phyloP scores from a whole-genome alignment of 768 basidiomycete species.

The Lactarius sp. region DNA sequence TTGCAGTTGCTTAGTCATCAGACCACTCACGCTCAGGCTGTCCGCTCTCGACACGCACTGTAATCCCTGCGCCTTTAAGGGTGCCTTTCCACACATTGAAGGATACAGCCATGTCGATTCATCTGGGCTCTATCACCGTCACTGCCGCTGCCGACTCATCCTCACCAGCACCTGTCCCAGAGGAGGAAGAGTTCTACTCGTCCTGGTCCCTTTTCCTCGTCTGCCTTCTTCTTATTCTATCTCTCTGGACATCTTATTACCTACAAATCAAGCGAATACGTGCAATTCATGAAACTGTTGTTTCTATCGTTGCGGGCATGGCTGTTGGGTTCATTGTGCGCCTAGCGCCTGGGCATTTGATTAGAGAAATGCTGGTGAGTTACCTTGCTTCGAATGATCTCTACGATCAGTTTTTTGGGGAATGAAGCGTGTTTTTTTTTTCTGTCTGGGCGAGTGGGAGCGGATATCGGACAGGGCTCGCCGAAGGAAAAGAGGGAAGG shows the following conservation, averaged over 20 bases:
- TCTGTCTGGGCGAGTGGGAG: background rate
- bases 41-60: background rate
- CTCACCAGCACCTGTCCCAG: slow-evolving; percentile 29
- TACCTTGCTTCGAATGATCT: background rate
- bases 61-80: background rate
- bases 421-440: background rate
- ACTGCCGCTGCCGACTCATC: slow-evolving; percentile 17
- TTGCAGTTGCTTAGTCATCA: background rate
- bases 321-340: slow-evolving; percentile 88
- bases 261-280: slow-evolving; percentile 95
- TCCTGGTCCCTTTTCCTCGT: slow-evolving; percentile 94
- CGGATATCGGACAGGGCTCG: background rate
- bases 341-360: slow-evolving; percentile 88
- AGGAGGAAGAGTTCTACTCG: slow-evolving; percentile 87
- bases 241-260: slow-evolving; percentile 95
- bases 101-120: slow-evolving; percentile 15
- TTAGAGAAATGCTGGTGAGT: slow-evolving; percentile 95
- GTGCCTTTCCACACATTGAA: background rate
- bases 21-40: background rate
- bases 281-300: slow-evolving; percentile 91
- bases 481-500: no score
- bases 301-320: slow-evolving; percentile 96
- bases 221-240: slow-evolving; percentile 87
- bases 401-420: background rate
- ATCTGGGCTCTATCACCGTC: slow-evolving; percentile 9